phyloP scores from a whole-genome alignment of 2,329 filamentous ascomycete genomes.

The Colletotrichum sublineola region DNA sequence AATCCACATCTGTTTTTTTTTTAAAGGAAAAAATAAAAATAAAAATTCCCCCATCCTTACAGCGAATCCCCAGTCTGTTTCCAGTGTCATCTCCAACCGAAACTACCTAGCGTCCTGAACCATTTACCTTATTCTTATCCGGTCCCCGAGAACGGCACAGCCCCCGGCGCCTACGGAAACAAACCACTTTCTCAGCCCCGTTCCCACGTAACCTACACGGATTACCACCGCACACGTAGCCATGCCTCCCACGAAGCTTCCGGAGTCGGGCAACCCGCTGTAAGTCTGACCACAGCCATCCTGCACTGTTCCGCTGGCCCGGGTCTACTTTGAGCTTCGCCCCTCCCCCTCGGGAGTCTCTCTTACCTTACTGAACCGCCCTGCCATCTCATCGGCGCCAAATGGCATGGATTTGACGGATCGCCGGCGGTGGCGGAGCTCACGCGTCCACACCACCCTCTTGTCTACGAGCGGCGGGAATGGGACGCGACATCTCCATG shows the following conservation, averaged over 20 bases:
- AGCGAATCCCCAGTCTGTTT: slow-evolving; percentile 6
- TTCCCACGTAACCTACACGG: slow-evolving; percentile 12
- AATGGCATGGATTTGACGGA: slow-evolving; percentile 1
- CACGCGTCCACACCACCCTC: slow-evolving; percentile 22
- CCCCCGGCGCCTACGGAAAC: slow-evolving; percentile 12
- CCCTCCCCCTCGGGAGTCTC: not conserved
- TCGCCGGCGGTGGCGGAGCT: slow-evolving; percentile 24
- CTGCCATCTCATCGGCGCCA: slow-evolving; percentile 11
- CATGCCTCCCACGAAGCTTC: slow-evolving; percentile 62
- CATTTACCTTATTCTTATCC: not conserved
- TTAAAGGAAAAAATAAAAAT: too few species aligned
- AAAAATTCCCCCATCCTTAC: not conserved
- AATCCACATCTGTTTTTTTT: not conserved
- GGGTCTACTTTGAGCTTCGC: slow-evolving; percentile 15
- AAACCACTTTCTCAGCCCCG: slow-evolving; percentile 10
- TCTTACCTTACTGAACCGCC: slow-evolving; percentile 11
- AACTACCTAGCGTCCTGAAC: slow-evolving; percentile 6
- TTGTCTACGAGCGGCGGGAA: not conserved
- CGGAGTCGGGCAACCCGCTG: slow-evolving; percentile 63
- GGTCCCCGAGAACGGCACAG: slow-evolving; percentile 26
- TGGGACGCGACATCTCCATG: not conserved
- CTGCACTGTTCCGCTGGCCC: slow-evolving; percentile 6
- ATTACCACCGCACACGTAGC: slow-evolving; percentile 24
- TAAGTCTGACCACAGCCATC: slow-evolving; percentile 49
- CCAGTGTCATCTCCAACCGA: not conserved